Evolutionary conservation across 2,329 filamentous ascomycete genomes (phyloP).

Genomic region (Penicillium nordicum): DNA sequence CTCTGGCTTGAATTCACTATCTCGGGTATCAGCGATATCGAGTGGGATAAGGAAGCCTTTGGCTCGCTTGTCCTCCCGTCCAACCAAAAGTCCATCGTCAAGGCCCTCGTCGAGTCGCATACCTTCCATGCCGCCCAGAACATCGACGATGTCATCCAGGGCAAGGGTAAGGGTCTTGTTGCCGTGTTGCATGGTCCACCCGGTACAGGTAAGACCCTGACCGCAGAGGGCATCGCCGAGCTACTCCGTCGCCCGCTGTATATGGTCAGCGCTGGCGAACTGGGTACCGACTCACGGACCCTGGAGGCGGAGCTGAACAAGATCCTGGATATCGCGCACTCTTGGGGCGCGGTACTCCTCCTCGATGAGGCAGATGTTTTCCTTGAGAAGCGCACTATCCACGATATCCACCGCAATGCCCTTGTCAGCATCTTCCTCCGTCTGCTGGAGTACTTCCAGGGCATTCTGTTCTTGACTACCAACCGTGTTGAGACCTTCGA

Average conservation of each 20-base stretch:
- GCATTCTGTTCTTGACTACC: conserved; percentile 84
- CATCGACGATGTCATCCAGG: conserved; percentile 77
- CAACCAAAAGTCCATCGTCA: conserved; percentile 66
- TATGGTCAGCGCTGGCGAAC: conserved; percentile 76
- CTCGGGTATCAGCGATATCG: conserved; percentile 72
- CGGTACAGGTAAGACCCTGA: conserved; percentile 84
- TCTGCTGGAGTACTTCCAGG: conserved; percentile 86
- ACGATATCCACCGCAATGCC: conserved; percentile 80
- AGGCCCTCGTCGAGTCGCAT: conserved; percentile 77
- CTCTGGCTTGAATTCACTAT: conserved; percentile 86
- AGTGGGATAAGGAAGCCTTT: conserved; percentile 81
- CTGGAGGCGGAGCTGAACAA: conserved; percentile 76
- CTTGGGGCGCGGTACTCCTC: conserved; percentile 80
- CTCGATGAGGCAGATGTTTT: conserved; percentile 85
- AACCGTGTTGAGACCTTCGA: conserved; percentile 86
- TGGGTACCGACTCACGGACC: conserved; percentile 71
- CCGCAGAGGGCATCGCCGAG: conserved; percentile 81
- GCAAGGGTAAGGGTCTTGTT: conserved; percentile 83
- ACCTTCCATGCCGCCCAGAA: conserved; percentile 77
- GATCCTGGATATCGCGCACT: conserved; percentile 80
- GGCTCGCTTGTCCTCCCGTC: conserved; percentile 70
- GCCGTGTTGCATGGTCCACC: conserved; percentile 79
- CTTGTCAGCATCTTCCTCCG: conserved; percentile 85
- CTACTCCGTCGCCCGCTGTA: conserved; percentile 78
- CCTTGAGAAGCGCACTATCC: conserved; percentile 75